These are phyloP conservation scores for Macroventuria anomochaeta DNA, from an alignment of 2,329 filamentous ascomycete genomes.

Conservation along the genomic window DNA sequence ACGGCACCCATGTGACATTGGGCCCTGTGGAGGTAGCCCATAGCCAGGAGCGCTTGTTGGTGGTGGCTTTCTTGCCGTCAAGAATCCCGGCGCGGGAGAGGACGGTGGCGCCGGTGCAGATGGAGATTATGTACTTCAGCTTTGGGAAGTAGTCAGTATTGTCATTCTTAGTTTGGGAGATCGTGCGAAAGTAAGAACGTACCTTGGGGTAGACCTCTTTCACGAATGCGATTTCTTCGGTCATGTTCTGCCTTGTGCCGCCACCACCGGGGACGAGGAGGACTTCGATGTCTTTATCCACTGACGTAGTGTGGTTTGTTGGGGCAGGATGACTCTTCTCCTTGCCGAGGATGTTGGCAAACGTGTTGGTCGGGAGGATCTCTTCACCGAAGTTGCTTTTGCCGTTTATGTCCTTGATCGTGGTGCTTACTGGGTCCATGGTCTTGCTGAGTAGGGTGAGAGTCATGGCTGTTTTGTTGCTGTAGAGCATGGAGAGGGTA, in stretches of 20 bases:
- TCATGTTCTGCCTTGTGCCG: slow-evolving; percentile 52
- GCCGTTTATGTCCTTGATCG: slow-evolving; percentile 25
- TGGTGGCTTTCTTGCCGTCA: slow-evolving; percentile 66
- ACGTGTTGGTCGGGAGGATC: slow-evolving; percentile 61
- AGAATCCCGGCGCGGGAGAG: slow-evolving; percentile 66
- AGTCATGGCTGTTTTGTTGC: slow-evolving; percentile 31
- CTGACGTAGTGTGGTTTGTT: slow-evolving; percentile 4
- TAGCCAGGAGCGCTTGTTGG: slow-evolving; percentile 66
- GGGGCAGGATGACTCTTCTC: background rate
- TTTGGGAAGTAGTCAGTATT: background rate
- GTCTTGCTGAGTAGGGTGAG: slow-evolving; percentile 35
- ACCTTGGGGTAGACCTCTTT: slow-evolving; percentile 56
- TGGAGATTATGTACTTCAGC: slow-evolving; percentile 63
- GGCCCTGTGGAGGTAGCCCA: slow-evolving; percentile 55
- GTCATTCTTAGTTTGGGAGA: background rate
- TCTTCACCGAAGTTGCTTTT: slow-evolving; percentile 43
- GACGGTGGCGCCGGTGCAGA: slow-evolving; percentile 70
- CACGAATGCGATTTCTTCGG: slow-evolving; percentile 57
- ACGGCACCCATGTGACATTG: slow-evolving; percentile 62
- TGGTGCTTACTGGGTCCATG: slow-evolving; percentile 38
- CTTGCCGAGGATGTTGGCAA: slow-evolving; percentile 53
- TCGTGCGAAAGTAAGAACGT: background rate
- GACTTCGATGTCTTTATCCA: slow-evolving; percentile 59
- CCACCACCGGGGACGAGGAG: slow-evolving; percentile 69
- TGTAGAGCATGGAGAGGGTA: slow-evolving; percentile 35